Evolutionary conservation across 345 rosid genomes (phyloP).

Genomic region (Passiflora organensis): DNA sequence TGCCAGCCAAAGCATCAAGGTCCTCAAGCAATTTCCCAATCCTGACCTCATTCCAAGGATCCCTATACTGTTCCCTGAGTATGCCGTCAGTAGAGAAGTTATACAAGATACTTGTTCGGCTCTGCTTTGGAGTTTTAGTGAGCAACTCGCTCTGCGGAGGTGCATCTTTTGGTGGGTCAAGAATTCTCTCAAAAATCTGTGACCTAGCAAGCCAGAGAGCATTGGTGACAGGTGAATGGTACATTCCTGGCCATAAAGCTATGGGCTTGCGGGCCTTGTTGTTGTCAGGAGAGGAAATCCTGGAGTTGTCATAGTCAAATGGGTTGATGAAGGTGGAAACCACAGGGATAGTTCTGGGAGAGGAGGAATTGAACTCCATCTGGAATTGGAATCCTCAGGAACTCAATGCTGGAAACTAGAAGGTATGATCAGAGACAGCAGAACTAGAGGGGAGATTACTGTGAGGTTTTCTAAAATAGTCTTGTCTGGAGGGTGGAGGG

Average conservation of each 20-base stretch:
- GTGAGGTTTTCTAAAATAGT: no score
- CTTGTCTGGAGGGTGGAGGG: no score
- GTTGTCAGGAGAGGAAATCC: conserved; percentile 8
- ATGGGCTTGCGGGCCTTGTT: conserved; percentile 52
- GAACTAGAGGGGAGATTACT: no score
- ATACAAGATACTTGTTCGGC: conserved; percentile 63
- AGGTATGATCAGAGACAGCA: no score
- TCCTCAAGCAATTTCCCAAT: conserved; percentile 85
- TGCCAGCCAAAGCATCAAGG: conserved; percentile 87
- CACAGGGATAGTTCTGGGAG: conserved; percentile 52
- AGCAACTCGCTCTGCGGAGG: conserved; percentile 73
- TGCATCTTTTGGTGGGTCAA: conserved; percentile 79
- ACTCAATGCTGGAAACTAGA: no score
- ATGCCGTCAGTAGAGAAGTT: conserved; percentile 61
- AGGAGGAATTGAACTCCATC: conserved; percentile 21
- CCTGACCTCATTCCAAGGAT: conserved; percentile 91
- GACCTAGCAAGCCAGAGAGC: conserved; percentile 88
- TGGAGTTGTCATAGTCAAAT: conserved; percentile 18
- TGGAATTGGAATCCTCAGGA: not conserved
- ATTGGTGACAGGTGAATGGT: conserved; percentile 68
- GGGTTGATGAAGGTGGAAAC: conserved; percentile 60
- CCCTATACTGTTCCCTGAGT: conserved; percentile 74
- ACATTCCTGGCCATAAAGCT: conserved; percentile 88
- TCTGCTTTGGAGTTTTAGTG: conserved; percentile 52
- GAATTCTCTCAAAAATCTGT: conserved; percentile 57